Evolutionary conservation across 495 filamentous ascomycete species (phyloP).

Genomic region (Aspergillus saccharolyticus): DNA sequence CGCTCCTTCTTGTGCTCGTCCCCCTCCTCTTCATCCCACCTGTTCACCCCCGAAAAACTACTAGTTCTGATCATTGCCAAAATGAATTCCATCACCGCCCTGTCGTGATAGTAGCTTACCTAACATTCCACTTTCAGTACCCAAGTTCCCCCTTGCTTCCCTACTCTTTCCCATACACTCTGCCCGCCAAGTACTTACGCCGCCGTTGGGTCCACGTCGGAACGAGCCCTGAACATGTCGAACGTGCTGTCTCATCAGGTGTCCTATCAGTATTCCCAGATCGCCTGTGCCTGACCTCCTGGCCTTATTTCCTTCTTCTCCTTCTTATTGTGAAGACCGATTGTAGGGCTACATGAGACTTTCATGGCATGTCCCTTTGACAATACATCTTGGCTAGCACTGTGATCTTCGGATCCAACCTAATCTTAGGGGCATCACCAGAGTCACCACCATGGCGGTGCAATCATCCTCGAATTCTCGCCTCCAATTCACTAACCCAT

Average conservation of each 20-base stretch:
- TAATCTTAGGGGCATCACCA: background rate
- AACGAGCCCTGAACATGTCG: conserved; percentile 22
- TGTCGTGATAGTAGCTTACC: background rate
- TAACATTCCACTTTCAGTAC: background rate
- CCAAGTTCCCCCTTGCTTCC: background rate
- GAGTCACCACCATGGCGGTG: conserved; percentile 20
- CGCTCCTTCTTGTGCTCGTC: background rate
- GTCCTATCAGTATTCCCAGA: conserved; percentile 7
- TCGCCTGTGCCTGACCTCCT: conserved; percentile 11
- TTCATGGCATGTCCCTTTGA: conserved; percentile 8
- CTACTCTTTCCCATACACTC: conserved; percentile 4
- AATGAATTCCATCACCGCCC: background rate
- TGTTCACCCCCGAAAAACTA: background rate
- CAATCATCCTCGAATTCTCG: conserved; percentile 11
- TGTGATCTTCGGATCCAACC: conserved; percentile 1
- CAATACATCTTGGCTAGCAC: background rate
- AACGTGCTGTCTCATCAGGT: conserved; percentile 12
- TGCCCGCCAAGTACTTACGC: conserved; percentile 1
- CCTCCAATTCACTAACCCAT: conserved; percentile 24
- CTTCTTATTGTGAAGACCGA: background rate
- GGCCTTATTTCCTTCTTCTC: background rate
- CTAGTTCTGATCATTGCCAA: background rate
- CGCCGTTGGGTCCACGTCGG: conserved; percentile 7
- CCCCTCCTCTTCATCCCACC: background rate
- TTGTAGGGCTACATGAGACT: background rate